Evolutionary conservation across 257 asterid genomes (phyloP).

Genomic region (Solanum phureja): DNA sequence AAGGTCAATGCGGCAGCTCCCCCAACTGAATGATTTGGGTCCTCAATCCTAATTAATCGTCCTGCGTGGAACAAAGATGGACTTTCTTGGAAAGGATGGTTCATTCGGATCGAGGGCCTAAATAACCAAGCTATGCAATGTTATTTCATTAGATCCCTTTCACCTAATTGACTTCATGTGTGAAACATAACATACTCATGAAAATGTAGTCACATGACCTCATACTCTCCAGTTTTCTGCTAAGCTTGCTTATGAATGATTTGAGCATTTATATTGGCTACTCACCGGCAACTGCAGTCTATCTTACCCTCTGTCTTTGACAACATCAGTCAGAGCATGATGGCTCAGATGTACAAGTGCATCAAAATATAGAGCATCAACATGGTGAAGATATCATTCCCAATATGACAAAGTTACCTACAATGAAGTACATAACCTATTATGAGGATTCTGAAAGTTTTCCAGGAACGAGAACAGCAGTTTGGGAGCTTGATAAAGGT

Average conservation of each 20-base stretch:
- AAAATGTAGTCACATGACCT: neutral
- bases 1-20: neutral
- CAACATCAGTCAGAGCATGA: conserved; percentile 73
- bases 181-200: neutral
- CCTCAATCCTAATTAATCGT: neutral
- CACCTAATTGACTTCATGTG: neutral
- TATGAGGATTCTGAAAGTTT: conserved; percentile 94
- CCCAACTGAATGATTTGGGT: neutral
- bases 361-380: conserved; percentile 62
- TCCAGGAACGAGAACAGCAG: conserved; percentile 94
- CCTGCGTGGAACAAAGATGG: neutral
- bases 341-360: conserved; percentile 88
- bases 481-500: conserved; percentile 99
- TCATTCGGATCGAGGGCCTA: neutral
- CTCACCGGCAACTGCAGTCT: neutral
- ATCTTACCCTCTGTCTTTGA: neutral
- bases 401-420: conserved; percentile 82
- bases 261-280: neutral
- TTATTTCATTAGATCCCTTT: neutral
- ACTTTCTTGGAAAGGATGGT: neutral
- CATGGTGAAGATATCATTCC: conserved; percentile 70
- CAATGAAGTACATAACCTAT: conserved; percentile 89
- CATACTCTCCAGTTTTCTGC: neutral
- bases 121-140: neutral
- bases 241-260: neutral